Conservation (phyloP, 2,329 filamentous ascomycete species). For the Colletotrichum ledebouriae region DNA sequence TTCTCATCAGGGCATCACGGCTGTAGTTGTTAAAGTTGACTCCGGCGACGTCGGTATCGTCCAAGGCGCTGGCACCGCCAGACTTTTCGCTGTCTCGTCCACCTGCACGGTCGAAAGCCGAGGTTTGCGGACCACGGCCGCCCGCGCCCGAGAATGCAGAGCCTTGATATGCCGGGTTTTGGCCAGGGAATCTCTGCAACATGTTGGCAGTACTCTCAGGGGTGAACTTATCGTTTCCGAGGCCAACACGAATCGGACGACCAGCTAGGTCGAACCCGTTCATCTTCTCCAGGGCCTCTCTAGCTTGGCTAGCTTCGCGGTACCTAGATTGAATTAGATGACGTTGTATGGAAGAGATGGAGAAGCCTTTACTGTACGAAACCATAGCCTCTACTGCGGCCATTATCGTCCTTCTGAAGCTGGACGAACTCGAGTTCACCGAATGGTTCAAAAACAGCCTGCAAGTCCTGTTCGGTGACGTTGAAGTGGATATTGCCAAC, state of each 20-base stretch:
- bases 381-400: slow-evolving; percentile 93
- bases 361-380: slow-evolving; percentile 89
- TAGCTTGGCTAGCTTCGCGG: slow-evolving; percentile 88
- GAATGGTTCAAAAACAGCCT: slow-evolving; percentile 97
- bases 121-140: slow-evolving; percentile 86
- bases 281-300: slow-evolving; percentile 98
- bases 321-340: slow-evolving; percentile 74
- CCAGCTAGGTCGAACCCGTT: slow-evolving; percentile 98
- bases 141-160: slow-evolving; percentile 93
- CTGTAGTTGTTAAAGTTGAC: slow-evolving; percentile 99
- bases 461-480: slow-evolving; percentile 94
- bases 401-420: slow-evolving; percentile 94
- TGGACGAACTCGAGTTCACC: slow-evolving; percentile 98
- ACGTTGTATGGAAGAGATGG: neutral
- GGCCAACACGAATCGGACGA: slow-evolving; percentile 96
- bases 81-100: slow-evolving; percentile 91
- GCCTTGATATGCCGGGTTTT: slow-evolving; percentile 84
- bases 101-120: slow-evolving; percentile 91
- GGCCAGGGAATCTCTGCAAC: slow-evolving; percentile 90
- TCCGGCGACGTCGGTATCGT: slow-evolving; percentile 97
- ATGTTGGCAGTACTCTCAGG: slow-evolving; percentile 95
- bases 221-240: slow-evolving; percentile 99
- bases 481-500: slow-evolving; percentile 99
- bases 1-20: slow-evolving; percentile 97
- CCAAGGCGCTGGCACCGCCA: slow-evolving; percentile 91